phyloP scores from a whole-genome alignment of 169 alveolate genomes.

The Cystoisospora suis region DNA sequence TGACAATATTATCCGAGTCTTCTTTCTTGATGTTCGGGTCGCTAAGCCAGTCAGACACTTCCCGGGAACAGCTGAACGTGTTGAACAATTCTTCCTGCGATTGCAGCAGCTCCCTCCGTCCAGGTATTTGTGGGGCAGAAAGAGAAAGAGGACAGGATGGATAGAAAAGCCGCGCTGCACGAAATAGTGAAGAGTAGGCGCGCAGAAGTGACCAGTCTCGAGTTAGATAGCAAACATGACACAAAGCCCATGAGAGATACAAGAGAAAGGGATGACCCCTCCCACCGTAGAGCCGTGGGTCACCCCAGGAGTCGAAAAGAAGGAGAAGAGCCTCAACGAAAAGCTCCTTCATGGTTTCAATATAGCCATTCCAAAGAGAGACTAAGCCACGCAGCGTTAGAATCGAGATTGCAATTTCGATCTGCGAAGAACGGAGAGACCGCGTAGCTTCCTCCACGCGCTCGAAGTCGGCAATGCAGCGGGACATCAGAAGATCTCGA shows the following conservation, averaged over 20 bases:
- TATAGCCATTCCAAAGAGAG: not conserved
- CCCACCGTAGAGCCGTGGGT: constrained; percentile 23
- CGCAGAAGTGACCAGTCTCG: constrained; percentile 2
- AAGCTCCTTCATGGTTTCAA: not conserved
- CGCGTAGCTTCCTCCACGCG: not conserved
- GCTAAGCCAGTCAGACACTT: too few relatives aligned
- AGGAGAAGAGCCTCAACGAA: constrained; percentile 11
- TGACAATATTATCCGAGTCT: too few relatives aligned
- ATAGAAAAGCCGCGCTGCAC: constrained; percentile 13
- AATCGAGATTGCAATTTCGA: not conserved
- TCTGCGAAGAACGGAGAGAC: not conserved
- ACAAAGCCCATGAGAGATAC: not conserved
- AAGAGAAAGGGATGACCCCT: constrained; percentile 25
- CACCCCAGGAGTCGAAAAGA: constrained; percentile 14
- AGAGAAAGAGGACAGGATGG: not conserved
- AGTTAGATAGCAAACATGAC: not conserved
- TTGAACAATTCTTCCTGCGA: not conserved
- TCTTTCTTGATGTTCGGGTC: too few relatives aligned
- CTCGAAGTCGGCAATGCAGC: not conserved
- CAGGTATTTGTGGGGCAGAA: not conserved
- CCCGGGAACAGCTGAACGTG: not conserved
- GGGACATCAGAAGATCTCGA: not conserved
- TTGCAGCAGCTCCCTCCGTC: not conserved
- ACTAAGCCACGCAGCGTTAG: constrained; percentile 9
- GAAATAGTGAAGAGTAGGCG: not conserved